Conservation (phyloP, 2,329 filamentous ascomycete species). For the Ilyonectria sp. region DNA sequence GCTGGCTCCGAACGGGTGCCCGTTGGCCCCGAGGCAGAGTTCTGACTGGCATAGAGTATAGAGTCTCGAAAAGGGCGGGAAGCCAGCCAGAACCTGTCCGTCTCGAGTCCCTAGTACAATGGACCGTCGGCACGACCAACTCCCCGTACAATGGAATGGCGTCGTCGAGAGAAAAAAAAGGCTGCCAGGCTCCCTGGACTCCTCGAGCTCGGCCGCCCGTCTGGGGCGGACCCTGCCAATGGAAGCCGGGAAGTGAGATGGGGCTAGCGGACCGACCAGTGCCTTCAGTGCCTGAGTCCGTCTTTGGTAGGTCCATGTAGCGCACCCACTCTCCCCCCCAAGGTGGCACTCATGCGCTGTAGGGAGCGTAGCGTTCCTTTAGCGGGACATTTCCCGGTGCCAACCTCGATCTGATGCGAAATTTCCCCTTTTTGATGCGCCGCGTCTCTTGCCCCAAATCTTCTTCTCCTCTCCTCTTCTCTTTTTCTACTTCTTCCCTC, state of each 20-base stretch:
- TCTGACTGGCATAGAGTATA: not conserved
- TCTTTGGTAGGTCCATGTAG: constrained; percentile 25
- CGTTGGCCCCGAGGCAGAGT: constrained; percentile 1
- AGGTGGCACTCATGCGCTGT: constrained; percentile 3
- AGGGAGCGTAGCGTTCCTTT: constrained; percentile 2
- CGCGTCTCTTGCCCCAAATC: constrained; percentile 44
- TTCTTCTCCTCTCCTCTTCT: constrained; percentile 31
- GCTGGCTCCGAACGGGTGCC: not conserved
- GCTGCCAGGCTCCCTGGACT: constrained; percentile 9
- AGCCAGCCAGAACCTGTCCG: not conserved
- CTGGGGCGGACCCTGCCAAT: constrained; percentile 13
- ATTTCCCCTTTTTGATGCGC: constrained; percentile 57
- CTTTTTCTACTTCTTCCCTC: constrained; percentile 38
- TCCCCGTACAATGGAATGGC: too few species aligned
- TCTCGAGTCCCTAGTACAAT: not conserved
- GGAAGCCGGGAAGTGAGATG: constrained; percentile 8
- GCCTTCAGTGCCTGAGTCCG: constrained; percentile 23
- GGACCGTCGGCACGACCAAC: not conserved
- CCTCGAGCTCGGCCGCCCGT: constrained; percentile 4
- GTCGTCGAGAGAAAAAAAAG: constrained; percentile 3
- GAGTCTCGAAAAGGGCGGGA: not conserved
- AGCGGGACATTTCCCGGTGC: constrained; percentile 27
- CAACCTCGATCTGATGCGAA: constrained; percentile 47
- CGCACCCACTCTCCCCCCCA: constrained; percentile 14
- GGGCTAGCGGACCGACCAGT: constrained; percentile 15